phyloP scores from a whole-genome alignment of 2,329 filamentous ascomycete species.

The Botrytis sinoallii region DNA sequence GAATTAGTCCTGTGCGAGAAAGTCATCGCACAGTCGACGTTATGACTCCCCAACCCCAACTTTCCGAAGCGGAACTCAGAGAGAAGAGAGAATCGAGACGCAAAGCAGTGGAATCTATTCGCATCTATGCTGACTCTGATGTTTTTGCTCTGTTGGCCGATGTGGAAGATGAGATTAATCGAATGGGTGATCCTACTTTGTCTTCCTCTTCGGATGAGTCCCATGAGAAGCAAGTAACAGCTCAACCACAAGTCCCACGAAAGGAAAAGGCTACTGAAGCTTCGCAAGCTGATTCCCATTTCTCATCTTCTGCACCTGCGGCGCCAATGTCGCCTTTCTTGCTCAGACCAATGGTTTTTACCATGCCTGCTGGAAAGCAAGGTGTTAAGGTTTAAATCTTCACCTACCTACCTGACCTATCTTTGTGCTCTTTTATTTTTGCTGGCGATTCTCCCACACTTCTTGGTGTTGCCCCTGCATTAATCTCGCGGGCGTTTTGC shows the following conservation, averaged over 20 bases:
- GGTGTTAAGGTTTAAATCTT: constrained; percentile 4
- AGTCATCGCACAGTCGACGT: background rate
- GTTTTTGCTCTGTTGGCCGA: constrained; percentile 65
- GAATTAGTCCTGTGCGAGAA: background rate
- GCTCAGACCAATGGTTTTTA: constrained; percentile 8
- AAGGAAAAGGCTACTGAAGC: background rate
- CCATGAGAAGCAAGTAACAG: background rate
- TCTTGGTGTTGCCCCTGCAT: background rate
- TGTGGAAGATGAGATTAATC: constrained; percentile 59
- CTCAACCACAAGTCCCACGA: background rate
- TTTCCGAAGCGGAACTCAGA: constrained; percentile 1
- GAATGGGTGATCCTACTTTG: constrained; percentile 34
- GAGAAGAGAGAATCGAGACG: constrained; percentile 27
- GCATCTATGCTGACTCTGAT: constrained; percentile 65
- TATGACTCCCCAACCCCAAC: background rate
- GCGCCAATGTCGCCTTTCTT: constrained; percentile 10
- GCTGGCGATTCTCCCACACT: background rate
- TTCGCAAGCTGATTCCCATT: background rate
- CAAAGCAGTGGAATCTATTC: constrained; percentile 59
- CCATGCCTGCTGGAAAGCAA: constrained; percentile 13
- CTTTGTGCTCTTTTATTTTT: background rate
- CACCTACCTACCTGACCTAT: background rate
- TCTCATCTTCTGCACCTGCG: background rate
- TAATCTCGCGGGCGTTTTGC: background rate
- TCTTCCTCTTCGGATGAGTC: background rate